These are phyloP conservation scores for Tolypocladium cylindrosporum DNA, from an alignment of 2,329 filamentous ascomycete species.

Conservation along the genomic window DNA sequence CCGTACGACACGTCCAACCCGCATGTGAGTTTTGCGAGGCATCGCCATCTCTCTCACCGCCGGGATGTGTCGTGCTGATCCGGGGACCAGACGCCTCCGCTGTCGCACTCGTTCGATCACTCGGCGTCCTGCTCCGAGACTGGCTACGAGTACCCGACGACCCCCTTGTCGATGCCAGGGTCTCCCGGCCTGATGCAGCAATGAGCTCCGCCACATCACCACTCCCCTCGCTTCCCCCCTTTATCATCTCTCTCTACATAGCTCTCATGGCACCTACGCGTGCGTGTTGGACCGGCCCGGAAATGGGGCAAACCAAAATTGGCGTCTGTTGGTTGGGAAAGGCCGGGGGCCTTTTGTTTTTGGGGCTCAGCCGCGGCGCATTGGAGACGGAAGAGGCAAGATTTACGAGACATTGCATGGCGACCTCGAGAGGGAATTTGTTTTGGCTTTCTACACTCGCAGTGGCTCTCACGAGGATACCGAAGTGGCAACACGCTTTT, in stretches of 20 bases:
- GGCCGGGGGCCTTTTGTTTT: constrained; percentile 1
- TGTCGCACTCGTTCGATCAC: constrained; percentile 64
- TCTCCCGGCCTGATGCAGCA: constrained; percentile 46
- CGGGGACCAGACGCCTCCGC: constrained; percentile 59
- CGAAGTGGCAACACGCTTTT: background rate
- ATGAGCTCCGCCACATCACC: constrained; percentile 1
- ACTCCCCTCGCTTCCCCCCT: background rate
- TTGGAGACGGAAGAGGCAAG: background rate
- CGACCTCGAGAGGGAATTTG: background rate
- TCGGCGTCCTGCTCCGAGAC: constrained; percentile 53
- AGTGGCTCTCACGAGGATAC: background rate
- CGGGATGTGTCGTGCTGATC: constrained; percentile 39
- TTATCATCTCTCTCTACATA: background rate
- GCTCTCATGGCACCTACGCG: background rate
- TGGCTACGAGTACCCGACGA: constrained; percentile 56
- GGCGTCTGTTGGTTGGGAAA: constrained; percentile 1
- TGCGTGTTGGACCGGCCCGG: background rate
- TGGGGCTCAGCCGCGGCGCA: constrained; percentile 4
- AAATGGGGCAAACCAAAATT: background rate
- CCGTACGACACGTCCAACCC: constrained; percentile 59
- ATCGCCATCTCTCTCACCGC: constrained; percentile 25
- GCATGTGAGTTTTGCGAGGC: constrained; percentile 57
- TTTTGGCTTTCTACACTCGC: background rate
- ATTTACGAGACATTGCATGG: background rate
- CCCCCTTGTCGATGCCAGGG: constrained; percentile 63